Percentiles rank a stretch among this genome's conserved stretches.
phyloP scores from a whole-genome alignment of 352 stramenopile genomes.

The Pythium myriotylum region DNA sequence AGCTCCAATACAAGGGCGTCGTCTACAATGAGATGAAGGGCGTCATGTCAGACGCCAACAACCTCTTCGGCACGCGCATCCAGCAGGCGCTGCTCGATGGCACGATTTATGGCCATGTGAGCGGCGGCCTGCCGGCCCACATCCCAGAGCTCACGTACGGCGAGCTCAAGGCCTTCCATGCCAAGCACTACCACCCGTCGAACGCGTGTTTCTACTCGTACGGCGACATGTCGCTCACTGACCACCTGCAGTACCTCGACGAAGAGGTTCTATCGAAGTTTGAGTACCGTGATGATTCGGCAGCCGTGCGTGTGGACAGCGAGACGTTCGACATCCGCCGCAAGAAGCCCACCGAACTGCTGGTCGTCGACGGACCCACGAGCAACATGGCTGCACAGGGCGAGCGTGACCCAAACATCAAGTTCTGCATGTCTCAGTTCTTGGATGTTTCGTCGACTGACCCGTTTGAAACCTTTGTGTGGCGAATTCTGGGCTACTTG shows the following conservation, averaged over 20 bases:
- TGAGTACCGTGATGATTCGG: conserved; percentile 53
- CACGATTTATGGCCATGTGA: conserved; percentile 84
- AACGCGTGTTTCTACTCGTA: conserved; percentile 92
- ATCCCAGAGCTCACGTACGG: conserved; percentile 82
- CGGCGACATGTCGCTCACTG: conserved; percentile 78
- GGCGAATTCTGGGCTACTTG: conserved; percentile 78
- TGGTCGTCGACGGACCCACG: conserved; percentile 53
- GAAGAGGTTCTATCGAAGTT: conserved; percentile 73
- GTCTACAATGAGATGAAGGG: conserved; percentile 99
- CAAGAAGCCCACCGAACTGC: conserved; percentile 23
- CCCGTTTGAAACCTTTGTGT: conserved; percentile 74
- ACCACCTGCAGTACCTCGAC: conserved; percentile 79
- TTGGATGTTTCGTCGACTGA: conserved; percentile 69
- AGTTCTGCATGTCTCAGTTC: conserved; percentile 80
- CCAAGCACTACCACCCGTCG: conserved; percentile 86
- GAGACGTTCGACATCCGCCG: conserved; percentile 40
- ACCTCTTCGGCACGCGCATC: conserved; percentile 88
- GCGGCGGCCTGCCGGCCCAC: conserved; percentile 65
- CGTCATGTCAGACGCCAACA: conserved; percentile 95
- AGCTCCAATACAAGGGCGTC: conserved; percentile 90
- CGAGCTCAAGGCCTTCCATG: conserved; percentile 79
- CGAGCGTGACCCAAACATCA: conserved; percentile 70
- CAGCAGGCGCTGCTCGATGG: conserved; percentile 93
- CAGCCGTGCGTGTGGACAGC: conserved; percentile 43
- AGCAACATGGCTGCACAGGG: conserved; percentile 53